Evolutionary conservation across 176 grass and related monocot genomes (phyloP).

Genomic region (Oryza brachyantha): DNA sequence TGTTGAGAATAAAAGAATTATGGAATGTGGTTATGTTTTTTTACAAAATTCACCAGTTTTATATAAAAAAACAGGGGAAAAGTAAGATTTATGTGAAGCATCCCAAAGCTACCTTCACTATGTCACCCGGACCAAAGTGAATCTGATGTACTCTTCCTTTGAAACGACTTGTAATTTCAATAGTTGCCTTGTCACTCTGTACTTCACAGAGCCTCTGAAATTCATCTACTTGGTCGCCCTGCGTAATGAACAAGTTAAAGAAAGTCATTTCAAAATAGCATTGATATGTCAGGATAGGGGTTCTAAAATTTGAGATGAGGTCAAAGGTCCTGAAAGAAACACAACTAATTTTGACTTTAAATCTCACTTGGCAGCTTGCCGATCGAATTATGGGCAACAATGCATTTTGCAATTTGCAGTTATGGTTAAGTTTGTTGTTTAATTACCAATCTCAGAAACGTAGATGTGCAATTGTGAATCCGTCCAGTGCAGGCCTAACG

Average conservation of each 20-base stretch:
- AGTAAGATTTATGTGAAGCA: not conserved
- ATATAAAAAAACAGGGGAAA: not conserved
- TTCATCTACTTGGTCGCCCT: slow-evolving; percentile 95
- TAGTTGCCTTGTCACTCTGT: slow-evolving; percentile 97
- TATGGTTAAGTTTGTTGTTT: not conserved
- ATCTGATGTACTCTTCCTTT: slow-evolving; percentile 88
- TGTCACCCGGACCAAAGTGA: slow-evolving; percentile 68
- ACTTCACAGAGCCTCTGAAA: slow-evolving; percentile 91
- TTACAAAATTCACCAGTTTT: not conserved
- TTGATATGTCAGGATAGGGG: not conserved
- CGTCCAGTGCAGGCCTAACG: not conserved
- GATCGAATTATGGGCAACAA: slow-evolving; percentile 1
- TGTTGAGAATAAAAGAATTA: not conserved
- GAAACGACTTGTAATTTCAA: slow-evolving; percentile 95
- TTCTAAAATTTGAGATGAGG: not conserved
- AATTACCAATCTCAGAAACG: slow-evolving; percentile 3
- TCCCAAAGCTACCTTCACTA: slow-evolving; percentile 67
- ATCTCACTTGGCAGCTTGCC: not conserved
- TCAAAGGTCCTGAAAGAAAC: not conserved
- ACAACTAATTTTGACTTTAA: not conserved
- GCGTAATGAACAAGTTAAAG: not conserved
- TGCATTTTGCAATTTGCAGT: slow-evolving; percentile 19
- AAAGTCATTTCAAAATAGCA: not conserved
- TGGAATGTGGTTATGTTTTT: not conserved
- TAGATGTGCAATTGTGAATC: not conserved